Base-by-base conservation (phyloP, 2,329 filamentous ascomycete species). In the Alternaria gaisen region DNA sequence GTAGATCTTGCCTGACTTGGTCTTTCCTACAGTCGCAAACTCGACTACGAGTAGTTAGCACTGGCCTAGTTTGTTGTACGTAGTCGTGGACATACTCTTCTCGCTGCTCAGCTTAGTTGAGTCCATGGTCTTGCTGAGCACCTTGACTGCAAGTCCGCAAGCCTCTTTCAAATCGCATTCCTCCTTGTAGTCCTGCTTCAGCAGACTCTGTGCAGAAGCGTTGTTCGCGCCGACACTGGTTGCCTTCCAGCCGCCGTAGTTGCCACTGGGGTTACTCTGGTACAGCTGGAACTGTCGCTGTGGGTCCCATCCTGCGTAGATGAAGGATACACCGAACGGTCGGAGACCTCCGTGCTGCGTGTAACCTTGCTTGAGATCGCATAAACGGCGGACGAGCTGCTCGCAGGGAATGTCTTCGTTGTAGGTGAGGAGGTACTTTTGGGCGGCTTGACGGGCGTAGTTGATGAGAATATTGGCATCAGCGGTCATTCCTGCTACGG, bases 401-500 rank as follows among this genome's bases (percentile, higher is more conserved):
- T 99, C 95, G 85, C 95, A 99, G 61, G 95, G 95, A 68, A 99
- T 99, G 79, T 99, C 95, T 90, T 97, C 94, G 85, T 98, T 97
- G 87, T 99, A 99, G 75, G 94, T 99, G 70, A 97, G 89, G 80
- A 99, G 94, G 83, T 99, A 98, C 78, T 91, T 89, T 84, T 99
- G 95, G 73, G 95, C 95, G 75, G 92, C 91, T 87, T 97, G 93
- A 73, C 95, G 93, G 79, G 95, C 96, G 83, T 96, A 97, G 86
- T 99, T 99, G 89, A 99, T 99, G 80, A 99, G 93, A 81, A 99
- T 99, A 85, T 99, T 99, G 81, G 95, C 95, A 79, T 99, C 95
- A 77, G 95, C 95, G 46, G 94, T 99, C 94, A 99, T 98, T 78
- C 95, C 95, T 74, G 95, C 95, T 62, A 99, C 95, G 64, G 95